Evolutionary conservation across 192 early-diverging fungal genomes (phyloP).

Genomic region (Gigaspora rosea): DNA sequence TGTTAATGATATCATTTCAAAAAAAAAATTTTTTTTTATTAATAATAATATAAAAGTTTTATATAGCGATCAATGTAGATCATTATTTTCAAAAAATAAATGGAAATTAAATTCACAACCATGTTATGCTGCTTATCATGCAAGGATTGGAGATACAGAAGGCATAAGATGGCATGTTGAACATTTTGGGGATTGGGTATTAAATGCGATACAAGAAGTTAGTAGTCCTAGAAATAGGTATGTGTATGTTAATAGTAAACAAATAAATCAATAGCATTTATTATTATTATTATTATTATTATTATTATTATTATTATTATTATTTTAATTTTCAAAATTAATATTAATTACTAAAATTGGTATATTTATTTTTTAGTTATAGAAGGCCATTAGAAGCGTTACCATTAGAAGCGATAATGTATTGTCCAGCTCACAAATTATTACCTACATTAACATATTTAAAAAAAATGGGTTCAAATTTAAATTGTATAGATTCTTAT

Average conservation of each 20-base stretch:
- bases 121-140: constrained; percentile 27
- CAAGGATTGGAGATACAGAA: neutral
- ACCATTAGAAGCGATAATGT: neutral
- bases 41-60: neutral
- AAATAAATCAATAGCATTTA: neutral
- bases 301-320: neutral
- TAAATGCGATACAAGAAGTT: neutral
- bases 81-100: neutral
- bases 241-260: neutral
- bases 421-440: neutral
- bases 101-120: constrained; percentile 4
- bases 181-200: neutral
- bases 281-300: too few species aligned
- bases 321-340: neutral
- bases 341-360: neutral
- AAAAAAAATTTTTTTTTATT: neutral
- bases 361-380: constrained; percentile 7
- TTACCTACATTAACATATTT: neutral
- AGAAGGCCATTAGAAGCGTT: constrained; percentile 11
- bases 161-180: constrained; percentile 14
- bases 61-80: constrained; percentile 4
- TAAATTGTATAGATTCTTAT: constrained; percentile 1
- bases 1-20: too few species aligned
- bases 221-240: constrained; percentile 18
- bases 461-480: neutral